Conservation (phyloP, 306 rosid genomes). For the Quercus agrifolia region DNA sequence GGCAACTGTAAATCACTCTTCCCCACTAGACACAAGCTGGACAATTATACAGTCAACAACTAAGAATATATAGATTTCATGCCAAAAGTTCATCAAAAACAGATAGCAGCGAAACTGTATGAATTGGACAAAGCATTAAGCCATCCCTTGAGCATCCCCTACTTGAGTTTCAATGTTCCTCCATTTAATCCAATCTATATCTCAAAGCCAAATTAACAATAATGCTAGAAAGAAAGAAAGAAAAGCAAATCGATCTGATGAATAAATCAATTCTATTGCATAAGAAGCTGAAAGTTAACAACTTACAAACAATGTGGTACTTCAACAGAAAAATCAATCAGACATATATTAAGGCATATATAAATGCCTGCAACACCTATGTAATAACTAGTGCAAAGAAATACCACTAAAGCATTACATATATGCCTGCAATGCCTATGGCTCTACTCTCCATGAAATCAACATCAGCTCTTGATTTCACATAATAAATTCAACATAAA, state of each 20-base stretch:
- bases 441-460: constrained; percentile 15
- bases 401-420: neutral
- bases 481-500: constrained; percentile 29
- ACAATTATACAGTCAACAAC: neutral
- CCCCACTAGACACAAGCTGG: neutral
- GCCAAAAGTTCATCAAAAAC: neutral
- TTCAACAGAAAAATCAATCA: neutral
- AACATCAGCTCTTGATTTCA: constrained; percentile 9
- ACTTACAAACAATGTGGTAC: neutral
- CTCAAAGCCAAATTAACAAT: neutral
- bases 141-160: neutral
- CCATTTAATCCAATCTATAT: neutral
- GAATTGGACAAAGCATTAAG: neutral
- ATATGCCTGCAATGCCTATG: constrained; percentile 17
- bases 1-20: neutral
- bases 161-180: neutral
- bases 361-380: neutral
- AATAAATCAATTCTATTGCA: neutral
- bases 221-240: neutral
- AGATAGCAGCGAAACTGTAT: neutral
- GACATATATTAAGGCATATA: neutral
- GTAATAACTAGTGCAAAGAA: neutral
- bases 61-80: neutral
- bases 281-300: neutral
- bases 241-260: neutral